phyloP scores from a whole-genome alignment of 116 monocot species.

The Posidonia oceanica region DNA sequence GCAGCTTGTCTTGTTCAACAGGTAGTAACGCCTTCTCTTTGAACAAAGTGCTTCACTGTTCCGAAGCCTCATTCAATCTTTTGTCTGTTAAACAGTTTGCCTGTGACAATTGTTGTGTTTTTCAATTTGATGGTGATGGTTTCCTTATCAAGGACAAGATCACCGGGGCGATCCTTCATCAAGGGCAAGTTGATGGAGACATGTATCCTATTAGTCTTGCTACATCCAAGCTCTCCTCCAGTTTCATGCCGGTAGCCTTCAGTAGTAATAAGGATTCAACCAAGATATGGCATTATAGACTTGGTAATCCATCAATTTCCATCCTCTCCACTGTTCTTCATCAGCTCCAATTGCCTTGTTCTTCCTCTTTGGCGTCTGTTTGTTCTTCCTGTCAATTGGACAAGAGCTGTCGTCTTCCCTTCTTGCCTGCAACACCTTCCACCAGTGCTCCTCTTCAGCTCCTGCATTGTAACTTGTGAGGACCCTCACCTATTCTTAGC shows the following conservation, averaged over 20 bases:
- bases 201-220: neutral
- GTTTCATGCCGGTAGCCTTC: neutral
- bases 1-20: neutral
- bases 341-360: no score
- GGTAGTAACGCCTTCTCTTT: neutral
- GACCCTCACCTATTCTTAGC: no score
- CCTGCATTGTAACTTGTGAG: neutral
- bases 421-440: neutral
- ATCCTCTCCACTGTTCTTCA: neutral
- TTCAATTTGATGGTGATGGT: no score
- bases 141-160: no score
- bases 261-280: neutral
- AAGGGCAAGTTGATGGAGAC: no score
- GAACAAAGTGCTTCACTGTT: neutral
- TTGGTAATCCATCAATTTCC: neutral
- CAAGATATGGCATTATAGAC: neutral
- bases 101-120: no score
- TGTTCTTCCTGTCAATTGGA: neutral
- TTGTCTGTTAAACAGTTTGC: neutral
- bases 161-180: no score
- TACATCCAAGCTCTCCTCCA: neutral
- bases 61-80: neutral
- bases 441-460: neutral
- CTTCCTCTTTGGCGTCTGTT: no score
- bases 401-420: neutral